A percentile compares a stretch with the other conserved stretches of the same genome.
Conservation (phyloP, 2,329 filamentous ascomycete species). For the Thermoascus crustaceus region DNA sequence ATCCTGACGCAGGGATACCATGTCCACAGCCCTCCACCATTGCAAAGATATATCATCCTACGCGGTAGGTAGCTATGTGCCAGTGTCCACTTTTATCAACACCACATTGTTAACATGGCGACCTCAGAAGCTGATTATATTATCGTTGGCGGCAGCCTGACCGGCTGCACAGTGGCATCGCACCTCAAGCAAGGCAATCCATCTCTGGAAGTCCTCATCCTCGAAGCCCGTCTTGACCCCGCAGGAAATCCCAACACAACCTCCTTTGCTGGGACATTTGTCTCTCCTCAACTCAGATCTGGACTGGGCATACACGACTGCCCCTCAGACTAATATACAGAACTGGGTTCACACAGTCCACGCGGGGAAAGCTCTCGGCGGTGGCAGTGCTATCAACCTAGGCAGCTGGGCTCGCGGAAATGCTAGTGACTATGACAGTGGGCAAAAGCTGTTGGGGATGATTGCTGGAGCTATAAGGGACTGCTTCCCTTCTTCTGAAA, state of each 20-base stretch:
- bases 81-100: too few species aligned
- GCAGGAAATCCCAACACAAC: neutral
- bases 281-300: neutral
- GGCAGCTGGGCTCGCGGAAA: conserved; percentile 39
- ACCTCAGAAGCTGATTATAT: too few species aligned
- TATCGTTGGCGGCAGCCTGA: neutral
- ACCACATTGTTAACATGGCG: too few species aligned
- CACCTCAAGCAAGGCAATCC: neutral
- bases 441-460: conserved; percentile 37
- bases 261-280: neutral
- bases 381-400: conserved; percentile 36
- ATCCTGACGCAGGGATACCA: too few species aligned
- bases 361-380: conserved; percentile 32
- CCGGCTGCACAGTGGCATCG: neutral
- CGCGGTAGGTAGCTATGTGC: too few species aligned
- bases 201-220: neutral
- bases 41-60: too few species aligned
- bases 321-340: conserved; percentile 2
- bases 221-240: conserved; percentile 5
- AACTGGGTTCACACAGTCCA: conserved; percentile 9
- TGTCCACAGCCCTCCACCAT: too few species aligned
- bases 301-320: conserved; percentile 1
- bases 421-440: conserved; percentile 39
- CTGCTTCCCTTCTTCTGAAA: conserved; percentile 42
- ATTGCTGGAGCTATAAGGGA: conserved; percentile 39